phyloP scores from a whole-genome alignment of 495 filamentous ascomycete genomes.

The Penicillium crystallinum region DNA sequence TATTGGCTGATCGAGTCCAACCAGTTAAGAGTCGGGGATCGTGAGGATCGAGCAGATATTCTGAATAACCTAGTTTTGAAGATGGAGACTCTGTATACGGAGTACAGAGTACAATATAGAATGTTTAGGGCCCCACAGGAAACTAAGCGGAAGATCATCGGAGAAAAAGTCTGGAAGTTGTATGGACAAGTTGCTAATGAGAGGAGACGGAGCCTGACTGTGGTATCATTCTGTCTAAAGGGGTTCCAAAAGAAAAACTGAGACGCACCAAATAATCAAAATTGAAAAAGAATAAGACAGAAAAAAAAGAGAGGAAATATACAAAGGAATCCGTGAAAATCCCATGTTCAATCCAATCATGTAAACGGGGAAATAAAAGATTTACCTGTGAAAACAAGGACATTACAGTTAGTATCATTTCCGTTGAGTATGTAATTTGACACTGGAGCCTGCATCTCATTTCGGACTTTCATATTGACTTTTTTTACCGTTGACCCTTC shows the following conservation, averaged over 20 bases:
- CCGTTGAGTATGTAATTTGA: neutral
- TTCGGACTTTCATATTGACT: neutral
- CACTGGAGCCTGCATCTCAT: conserved; percentile 6
- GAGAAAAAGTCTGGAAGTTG: neutral
- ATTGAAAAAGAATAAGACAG: no score
- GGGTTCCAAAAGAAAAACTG: no score
- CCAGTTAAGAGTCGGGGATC: neutral
- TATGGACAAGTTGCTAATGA: neutral
- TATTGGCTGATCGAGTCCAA: conserved; percentile 16
- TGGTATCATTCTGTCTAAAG: no score
- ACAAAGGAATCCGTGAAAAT: no score
- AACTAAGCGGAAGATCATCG: neutral
- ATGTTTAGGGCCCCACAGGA: neutral
- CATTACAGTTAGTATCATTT: neutral
- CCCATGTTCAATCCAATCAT: neutral
- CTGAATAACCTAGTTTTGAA: no score
- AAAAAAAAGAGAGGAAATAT: no score
- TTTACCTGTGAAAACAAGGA: neutral
- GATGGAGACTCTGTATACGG: no score
- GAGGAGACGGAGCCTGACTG: no score
- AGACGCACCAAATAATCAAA: no score
- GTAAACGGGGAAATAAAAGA: neutral
- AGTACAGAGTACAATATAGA: neutral
- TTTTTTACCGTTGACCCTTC: conserved; percentile 7
- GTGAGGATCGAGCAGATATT: neutral